Base-by-base conservation (phyloP, 176 grass and related monocot species). In the Avena eriantha region DNA sequence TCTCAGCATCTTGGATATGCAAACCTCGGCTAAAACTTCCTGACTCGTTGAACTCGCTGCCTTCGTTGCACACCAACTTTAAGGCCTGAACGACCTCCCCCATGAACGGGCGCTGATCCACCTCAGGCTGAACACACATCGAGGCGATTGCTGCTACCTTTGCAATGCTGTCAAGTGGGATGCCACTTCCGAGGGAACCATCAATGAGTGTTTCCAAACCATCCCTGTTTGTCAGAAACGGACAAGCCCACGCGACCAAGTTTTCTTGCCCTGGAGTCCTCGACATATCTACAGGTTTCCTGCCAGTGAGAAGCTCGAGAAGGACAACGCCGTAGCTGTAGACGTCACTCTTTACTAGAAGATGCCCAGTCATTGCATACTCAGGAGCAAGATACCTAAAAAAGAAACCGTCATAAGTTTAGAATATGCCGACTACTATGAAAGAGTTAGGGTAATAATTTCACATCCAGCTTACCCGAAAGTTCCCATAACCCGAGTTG, bases 241-340 rank as follows among this genome's bases (percentile, higher is more conserved):
- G 91, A 22, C 90, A 86, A 84, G 94, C 88, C 97, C 97, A 99
- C 80, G 97, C 90, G 2, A 97, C 92, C n/a, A 99, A 80, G 76
- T 92, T 99, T 77, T 99, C 97, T 93, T 99, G 97, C 75, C 97
- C 97, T 47, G 92, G 77, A 66, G 92, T 90, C 82, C 97, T 90
- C 17, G 87, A 89, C 92, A 99, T 96, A 86, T 99, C 97, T 36
- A 99, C 92, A 1, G 97, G 92, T 82, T 99, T 99, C 84, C 90
- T 92, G 74, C 97, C 92, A 2, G 94, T 99, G 55, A 99, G 88
- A 60, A 99, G 97, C 85, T 99, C 97, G 8, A 99, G 87, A 82
- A 99, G 94, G 79, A 99, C 97, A 43, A 99, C 97, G 13, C 97
- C 97, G 2, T 99, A 99, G 87, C 97, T 99, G 85, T 99, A 99